phyloP scores from a whole-genome alignment of 331 rosid species.

The Saraca asoca region DNA sequence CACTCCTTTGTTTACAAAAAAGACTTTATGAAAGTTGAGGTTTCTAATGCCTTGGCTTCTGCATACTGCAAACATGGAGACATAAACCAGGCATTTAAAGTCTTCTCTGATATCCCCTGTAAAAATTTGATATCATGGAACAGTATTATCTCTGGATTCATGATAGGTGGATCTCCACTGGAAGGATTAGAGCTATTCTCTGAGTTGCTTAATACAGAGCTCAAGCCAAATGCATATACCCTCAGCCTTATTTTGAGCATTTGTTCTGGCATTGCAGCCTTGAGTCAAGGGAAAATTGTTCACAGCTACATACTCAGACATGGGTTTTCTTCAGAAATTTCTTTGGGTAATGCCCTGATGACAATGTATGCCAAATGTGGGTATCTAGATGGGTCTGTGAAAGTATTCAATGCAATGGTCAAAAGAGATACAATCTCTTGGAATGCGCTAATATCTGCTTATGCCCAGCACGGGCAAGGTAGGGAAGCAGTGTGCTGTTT shows the following conservation, averaged over 20 bases:
- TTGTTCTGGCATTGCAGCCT: constrained; percentile 60
- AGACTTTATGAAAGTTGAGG: constrained; percentile 53
- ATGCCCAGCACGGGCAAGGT: constrained; percentile 77
- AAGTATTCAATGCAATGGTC: constrained; percentile 59
- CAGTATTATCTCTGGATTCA: constrained; percentile 60
- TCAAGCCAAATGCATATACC: constrained; percentile 59
- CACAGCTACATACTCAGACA: constrained; percentile 60
- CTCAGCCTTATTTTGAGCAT: constrained; percentile 66
- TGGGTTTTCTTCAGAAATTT: constrained; percentile 45
- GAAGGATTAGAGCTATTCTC: constrained; percentile 61
- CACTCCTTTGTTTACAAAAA: constrained; percentile 55
- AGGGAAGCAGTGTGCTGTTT: constrained; percentile 60
- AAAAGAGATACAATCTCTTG: constrained; percentile 66
- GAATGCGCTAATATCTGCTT: constrained; percentile 78
- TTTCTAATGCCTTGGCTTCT: constrained; percentile 63
- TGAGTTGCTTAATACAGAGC: constrained; percentile 47
- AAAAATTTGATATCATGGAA: constrained; percentile 78
- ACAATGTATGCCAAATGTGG: constrained; percentile 81
- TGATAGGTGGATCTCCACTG: constrained; percentile 50
- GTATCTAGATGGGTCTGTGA: constrained; percentile 52
- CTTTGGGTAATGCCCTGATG: constrained; percentile 62
- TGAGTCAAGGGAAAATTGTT: constrained; percentile 66
- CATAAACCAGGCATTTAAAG: constrained; percentile 48
- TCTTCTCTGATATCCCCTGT: constrained; percentile 44
- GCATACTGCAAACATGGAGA: constrained; percentile 59